These are phyloP conservation scores for Ceratocystis papillata DNA, from an alignment of 2,329 filamentous ascomycete genomes.

Conservation along the genomic window DNA sequence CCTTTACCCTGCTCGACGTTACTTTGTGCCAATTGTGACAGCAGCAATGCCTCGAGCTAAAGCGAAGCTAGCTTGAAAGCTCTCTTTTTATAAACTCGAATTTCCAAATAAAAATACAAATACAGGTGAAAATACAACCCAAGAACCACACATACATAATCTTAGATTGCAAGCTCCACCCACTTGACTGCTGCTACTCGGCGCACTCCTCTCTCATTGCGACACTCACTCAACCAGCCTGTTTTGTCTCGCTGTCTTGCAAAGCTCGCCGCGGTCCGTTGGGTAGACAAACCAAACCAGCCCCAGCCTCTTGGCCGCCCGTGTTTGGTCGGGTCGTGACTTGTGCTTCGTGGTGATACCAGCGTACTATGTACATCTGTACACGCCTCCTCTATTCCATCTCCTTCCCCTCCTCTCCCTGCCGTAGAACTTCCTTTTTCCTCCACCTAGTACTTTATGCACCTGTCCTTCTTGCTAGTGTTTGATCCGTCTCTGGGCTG, in stretches of 20 bases:
- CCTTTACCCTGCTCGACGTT: constrained; percentile 3
- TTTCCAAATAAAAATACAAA: no score
- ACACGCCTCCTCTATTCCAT: background rate
- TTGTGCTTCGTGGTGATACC: background rate
- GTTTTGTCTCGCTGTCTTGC: no score
- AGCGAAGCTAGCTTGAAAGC: background rate
- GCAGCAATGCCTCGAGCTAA: background rate
- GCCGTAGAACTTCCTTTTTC: background rate
- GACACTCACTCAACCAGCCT: no score
- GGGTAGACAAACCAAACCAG: no score
- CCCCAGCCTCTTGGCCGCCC: no score
- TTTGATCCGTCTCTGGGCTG: background rate
- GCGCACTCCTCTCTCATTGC: no score
- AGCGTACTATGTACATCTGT: background rate
- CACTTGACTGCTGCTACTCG: no score
- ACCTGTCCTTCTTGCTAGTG: background rate
- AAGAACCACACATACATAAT: no score
- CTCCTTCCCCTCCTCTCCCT: background rate
- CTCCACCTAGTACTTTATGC: background rate
- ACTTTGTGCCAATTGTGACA: constrained; percentile 12
- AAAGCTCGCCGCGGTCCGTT: no score
- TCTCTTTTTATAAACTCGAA: no score
- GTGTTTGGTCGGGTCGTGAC: background rate
- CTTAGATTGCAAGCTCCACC: no score
- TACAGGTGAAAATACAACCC: no score